These are phyloP conservation scores for Ogataea pignaliae DNA, from an alignment of 805 yeast species.

Conservation along the genomic window DNA sequence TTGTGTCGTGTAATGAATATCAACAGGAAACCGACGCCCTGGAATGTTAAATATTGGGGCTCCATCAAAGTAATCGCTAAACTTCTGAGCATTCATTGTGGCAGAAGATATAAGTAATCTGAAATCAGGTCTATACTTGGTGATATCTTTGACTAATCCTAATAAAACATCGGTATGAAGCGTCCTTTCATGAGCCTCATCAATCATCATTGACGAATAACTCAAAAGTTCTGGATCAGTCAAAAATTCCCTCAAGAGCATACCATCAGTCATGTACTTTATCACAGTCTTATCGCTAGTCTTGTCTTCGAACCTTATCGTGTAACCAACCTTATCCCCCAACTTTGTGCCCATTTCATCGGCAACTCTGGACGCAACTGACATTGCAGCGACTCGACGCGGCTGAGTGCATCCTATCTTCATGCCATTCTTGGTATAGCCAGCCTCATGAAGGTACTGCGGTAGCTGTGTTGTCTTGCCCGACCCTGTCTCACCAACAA, in stretches of 20 bases:
- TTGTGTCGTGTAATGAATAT: conserved; percentile 71
- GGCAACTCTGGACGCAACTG: conserved; percentile 88
- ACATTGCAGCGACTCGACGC: conserved; percentile 89
- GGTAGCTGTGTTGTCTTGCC: conserved; percentile 95
- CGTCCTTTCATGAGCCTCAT: conserved; percentile 97
- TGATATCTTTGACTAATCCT: conserved; percentile 73
- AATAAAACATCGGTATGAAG: conserved; percentile 81
- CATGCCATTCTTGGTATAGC: conserved; percentile 54
- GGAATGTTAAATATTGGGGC: conserved; percentile 91
- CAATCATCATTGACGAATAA: conserved; percentile 86
- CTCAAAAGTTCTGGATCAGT: conserved; percentile 63
- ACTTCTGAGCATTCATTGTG: conserved; percentile 85
- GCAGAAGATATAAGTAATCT: conserved; percentile 86
- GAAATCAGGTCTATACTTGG: conserved; percentile 60
- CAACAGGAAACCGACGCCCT: conserved; percentile 92
- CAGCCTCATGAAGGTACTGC: conserved; percentile 79
- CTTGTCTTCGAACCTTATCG: conserved; percentile 81
- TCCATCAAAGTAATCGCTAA: conserved; percentile 71
- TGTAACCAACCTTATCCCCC: conserved; percentile 89
- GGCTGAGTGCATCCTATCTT: conserved; percentile 90
- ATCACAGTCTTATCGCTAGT: conserved; percentile 61
- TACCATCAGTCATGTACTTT: conserved; percentile 95
- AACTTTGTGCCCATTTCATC: conserved; percentile 77
- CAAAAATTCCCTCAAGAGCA: conserved; percentile 80
- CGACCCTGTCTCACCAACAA: conserved; percentile 95